Base-by-base conservation (phyloP, 495 filamentous ascomycete genomes). In the Aspergillus bertholletiae region DNA sequence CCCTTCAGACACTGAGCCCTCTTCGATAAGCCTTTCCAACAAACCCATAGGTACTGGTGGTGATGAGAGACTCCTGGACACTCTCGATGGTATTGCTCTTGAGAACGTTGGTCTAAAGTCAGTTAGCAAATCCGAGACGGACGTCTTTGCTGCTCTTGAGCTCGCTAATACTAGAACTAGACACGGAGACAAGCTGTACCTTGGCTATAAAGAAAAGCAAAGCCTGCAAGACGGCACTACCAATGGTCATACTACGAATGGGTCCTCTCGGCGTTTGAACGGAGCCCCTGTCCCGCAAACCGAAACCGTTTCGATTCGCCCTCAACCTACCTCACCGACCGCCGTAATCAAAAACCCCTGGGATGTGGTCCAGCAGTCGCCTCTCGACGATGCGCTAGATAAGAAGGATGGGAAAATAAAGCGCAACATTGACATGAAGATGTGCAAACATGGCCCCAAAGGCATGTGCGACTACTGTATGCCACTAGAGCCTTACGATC, bases 381-480 rank as follows among this genome's bases (percentile, higher is more conserved):
- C 86, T 0, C 75, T 97, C 0, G 94, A 99, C 65, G 82, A 97
- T 64, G 72, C 80, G 21, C 72, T 99, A 57, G 94, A 99, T 63
- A 90, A 83, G 73, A 79, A 85, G 60, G 89, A 96, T 82, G 95
- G 94, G 49, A 99, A 97, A 77, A 97, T 97, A 45, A 80, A 84
- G 30, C 79, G 94, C 46, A 74, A 73, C 35, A 77, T 78, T 35
- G 95, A 97, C 62, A 67, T 70, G 37, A 92, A 89, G 63, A 92
- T 99, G 88, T 99, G 94, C 74, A 87, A 88, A 60, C 94, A 99
- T 69, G 92, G 93, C 7, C 84, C 86, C 20, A 96, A 95, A 69
- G 94, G 95, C 58, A 97, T 97, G 95, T 99, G 94, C 69, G 94
- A 99, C 71, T 96, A 97, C 71, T 99, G 94, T 78, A 96, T 93